These are phyloP conservation scores for Croton laevigatus DNA, from an alignment of 441 rosid species.

Conservation along the genomic window DNA sequence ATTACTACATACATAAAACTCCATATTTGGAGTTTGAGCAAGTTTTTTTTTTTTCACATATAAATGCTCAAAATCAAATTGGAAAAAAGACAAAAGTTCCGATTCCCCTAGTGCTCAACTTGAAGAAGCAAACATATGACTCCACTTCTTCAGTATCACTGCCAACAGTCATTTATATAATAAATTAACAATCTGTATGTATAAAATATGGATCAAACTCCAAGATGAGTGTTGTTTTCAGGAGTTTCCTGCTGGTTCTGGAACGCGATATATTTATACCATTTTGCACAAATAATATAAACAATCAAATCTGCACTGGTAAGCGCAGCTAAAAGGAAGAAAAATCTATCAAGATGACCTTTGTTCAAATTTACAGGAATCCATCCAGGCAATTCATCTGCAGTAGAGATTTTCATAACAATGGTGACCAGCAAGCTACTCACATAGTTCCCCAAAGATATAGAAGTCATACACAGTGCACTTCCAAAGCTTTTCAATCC, in stretches of 20 bases:
- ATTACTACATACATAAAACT: no score
- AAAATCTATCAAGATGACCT: slow-evolving; percentile 91
- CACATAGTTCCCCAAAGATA: slow-evolving; percentile 96
- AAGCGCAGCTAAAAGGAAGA: slow-evolving; percentile 75
- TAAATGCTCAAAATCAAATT: no score
- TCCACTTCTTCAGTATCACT: slow-evolving; percentile 1
- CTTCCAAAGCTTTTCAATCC: slow-evolving; percentile 97
- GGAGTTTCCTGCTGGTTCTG: slow-evolving; percentile 16
- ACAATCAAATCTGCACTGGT: slow-evolving; percentile 57
- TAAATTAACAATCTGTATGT: no score
- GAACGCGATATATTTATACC: slow-evolving; percentile 74
- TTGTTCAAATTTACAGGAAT: slow-evolving; percentile 86
- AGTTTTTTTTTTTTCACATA: no score
- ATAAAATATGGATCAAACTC: slow-evolving; percentile 3
- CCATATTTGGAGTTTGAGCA: no score
- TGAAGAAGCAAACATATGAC: neutral
- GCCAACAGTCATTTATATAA: neutral
- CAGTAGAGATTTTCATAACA: slow-evolving; percentile 83
- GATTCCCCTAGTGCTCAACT: neutral
- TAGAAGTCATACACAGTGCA: slow-evolving; percentile 92
- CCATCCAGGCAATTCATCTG: slow-evolving; percentile 87
- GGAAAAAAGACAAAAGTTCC: no score
- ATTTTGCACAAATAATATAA: slow-evolving; percentile 65
- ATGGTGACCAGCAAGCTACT: slow-evolving; percentile 80
- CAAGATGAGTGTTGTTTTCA: slow-evolving; percentile 2